A percentile compares a stretch with the other conserved stretches of the same genome.
These are phyloP conservation scores for Platismatia glauca DNA, from an alignment of 495 filamentous ascomycete species.

Conservation along the genomic window DNA sequence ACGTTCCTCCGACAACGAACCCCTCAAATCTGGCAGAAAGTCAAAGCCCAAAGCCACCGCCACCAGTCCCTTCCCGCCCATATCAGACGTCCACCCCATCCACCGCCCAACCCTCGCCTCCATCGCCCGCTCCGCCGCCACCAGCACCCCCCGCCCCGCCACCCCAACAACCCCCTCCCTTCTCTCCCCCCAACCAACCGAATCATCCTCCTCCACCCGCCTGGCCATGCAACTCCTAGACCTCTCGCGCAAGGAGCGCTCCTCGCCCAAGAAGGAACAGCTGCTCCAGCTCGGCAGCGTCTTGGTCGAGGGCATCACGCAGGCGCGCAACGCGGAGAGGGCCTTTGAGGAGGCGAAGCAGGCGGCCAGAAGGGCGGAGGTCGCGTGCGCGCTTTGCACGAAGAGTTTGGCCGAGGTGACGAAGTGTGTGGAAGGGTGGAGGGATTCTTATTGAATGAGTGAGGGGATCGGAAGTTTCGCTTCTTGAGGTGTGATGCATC, in stretches of 20 bases:
- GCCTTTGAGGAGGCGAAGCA: conserved; percentile 32
- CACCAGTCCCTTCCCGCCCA: conserved; percentile 20
- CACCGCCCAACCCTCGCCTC: conserved; percentile 22
- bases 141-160: neutral
- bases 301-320: conserved; percentile 31
- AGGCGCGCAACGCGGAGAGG: conserved; percentile 31
- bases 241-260: conserved; percentile 27
- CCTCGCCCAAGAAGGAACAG: conserved; percentile 25
- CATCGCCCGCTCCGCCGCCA: conserved; percentile 8
- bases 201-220: conserved; percentile 23
- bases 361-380: conserved; percentile 29
- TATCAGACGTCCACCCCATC: conserved; percentile 22
- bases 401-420: conserved; percentile 29
- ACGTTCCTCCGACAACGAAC: conserved; percentile 11
- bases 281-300: conserved; percentile 29
- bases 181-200: conserved; percentile 2
- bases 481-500: neutral
- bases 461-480: neutral
- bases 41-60: conserved; percentile 4
- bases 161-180: conserved; percentile 10
- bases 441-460: conserved; percentile 16
- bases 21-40: conserved; percentile 7
- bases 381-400: conserved; percentile 25
- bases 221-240: conserved; percentile 33
- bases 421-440: conserved; percentile 28